Percentiles rank a stretch among this genome's conserved stretches.
These are phyloP conservation scores for Onygenales sp. DNA, from an alignment of 2,329 filamentous ascomycete species.

Conservation along the genomic window DNA sequence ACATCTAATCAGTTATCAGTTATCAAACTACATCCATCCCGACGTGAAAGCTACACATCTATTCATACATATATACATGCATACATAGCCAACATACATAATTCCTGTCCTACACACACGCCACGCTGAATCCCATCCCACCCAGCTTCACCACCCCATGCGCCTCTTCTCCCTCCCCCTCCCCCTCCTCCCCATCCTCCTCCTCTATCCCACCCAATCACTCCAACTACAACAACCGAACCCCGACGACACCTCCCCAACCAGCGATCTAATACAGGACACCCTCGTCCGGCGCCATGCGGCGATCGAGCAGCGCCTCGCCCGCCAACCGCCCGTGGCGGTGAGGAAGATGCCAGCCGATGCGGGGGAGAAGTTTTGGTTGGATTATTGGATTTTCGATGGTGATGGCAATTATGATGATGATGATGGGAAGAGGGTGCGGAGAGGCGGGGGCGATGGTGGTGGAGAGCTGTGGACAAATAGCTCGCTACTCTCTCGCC, in stretches of 20 bases:
- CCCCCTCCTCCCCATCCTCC: background rate
- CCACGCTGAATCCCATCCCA: too few species aligned
- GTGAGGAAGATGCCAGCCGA: slow-evolving; percentile 38
- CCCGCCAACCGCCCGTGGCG: slow-evolving; percentile 17
- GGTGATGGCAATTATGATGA: background rate
- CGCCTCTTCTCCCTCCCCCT: background rate
- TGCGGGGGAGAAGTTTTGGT: slow-evolving; percentile 40
- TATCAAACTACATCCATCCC: too few species aligned
- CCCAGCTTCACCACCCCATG: too few species aligned
- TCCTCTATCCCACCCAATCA: background rate
- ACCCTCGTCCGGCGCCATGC: slow-evolving; percentile 5
- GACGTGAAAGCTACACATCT: too few species aligned
- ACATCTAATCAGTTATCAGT: too few species aligned
- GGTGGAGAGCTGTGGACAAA: background rate
- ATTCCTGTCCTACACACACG: too few species aligned
- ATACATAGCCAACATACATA: too few species aligned
- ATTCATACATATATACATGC: too few species aligned
- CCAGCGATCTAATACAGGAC: background rate
- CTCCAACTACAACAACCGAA: background rate
- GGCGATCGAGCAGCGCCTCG: slow-evolving; percentile 22
- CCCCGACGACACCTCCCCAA: background rate
- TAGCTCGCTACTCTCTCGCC: slow-evolving; percentile 9
- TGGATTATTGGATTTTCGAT: slow-evolving; percentile 36
- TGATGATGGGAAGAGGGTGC: background rate
- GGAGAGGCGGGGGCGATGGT: slow-evolving; percentile 4